A percentile compares a stretch with the other conserved stretches of the same genome.
These are phyloP conservation scores for Starmerella etchellsii DNA, from an alignment of 805 yeast genomes.

Conservation along the genomic window DNA sequence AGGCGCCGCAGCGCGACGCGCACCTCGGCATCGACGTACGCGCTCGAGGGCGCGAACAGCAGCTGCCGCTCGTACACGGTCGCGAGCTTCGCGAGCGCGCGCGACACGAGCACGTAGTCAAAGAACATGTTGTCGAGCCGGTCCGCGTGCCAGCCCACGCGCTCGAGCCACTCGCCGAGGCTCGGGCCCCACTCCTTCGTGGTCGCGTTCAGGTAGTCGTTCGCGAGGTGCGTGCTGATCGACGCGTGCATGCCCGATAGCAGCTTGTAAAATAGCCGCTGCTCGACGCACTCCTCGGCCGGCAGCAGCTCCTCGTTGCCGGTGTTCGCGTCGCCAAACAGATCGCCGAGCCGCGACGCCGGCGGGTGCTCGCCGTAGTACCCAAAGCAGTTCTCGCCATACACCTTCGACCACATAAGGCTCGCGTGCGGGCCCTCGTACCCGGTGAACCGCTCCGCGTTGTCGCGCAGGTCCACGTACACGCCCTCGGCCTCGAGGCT, in stretches of 20 bases:
- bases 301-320: slow-evolving; percentile 20
- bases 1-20: slow-evolving; percentile 34
- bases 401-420: slow-evolving; percentile 86
- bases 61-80: slow-evolving; percentile 40
- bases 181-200: slow-evolving; percentile 80
- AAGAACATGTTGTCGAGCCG: slow-evolving; percentile 80
- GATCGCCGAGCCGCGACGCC: neutral
- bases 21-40: slow-evolving; percentile 34
- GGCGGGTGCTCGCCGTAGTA: slow-evolving; percentile 23
- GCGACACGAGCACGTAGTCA: slow-evolving; percentile 77
- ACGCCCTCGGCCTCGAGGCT: slow-evolving; percentile 35
- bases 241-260: slow-evolving; percentile 93
- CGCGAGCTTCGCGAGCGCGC: slow-evolving; percentile 57
- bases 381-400: slow-evolving; percentile 80
- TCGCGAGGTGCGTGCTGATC: slow-evolving; percentile 81
- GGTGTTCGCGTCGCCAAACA: neutral
- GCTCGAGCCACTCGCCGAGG: slow-evolving; percentile 63
- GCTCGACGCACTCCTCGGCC: slow-evolving; percentile 59
- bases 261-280: slow-evolving; percentile 73
- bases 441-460: slow-evolving; percentile 94
- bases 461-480: slow-evolving; percentile 70
- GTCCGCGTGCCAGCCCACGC: slow-evolving; percentile 85
- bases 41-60: slow-evolving; percentile 35
- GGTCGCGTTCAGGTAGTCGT: slow-evolving; percentile 58
- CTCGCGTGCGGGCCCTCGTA: slow-evolving; percentile 86